Evolutionary conservation across 306 rosid genomes (phyloP), one percentile per base, ranked within the genome.

Genomic region (Cucurbita argyrosperma): DNA sequence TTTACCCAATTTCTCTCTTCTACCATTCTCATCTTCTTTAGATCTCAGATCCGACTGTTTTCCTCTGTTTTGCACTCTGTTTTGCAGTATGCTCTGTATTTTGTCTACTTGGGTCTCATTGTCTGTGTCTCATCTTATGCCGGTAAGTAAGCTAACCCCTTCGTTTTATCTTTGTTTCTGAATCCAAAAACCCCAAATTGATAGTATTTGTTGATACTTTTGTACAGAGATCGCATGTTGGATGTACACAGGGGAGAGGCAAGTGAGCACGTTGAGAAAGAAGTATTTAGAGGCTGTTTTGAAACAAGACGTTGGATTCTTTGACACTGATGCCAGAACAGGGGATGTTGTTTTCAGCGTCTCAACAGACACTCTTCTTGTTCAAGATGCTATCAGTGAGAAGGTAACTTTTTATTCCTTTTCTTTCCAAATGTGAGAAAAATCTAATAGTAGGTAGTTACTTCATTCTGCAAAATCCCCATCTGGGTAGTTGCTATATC

Each of bases 201-300:
- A 38, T 61, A 0, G 6, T 15, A 15, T 9, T 14, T 50, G 6
- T 51, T 51, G 4, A 10, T 55, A 10, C 40, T 53, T 16, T 8
- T 16, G 15, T 51, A 16, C 90, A 95, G 99, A 95, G 83, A 95
- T 95, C 76, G 90, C 97, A 72, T 95, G 99, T 66, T 95, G 99
- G 99, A 95, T 95, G 99, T 91, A 87, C 78, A 89, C 89, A 55
- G 99, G 99, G 55, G 99, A 95, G 80, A 89, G 99, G 38, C 99
- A 95, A 76, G 97, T 84, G 80, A 87, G 96, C 79, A 86, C 96
- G 4, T 82, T 95, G 79, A 91, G 99, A 59, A 95, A 95, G 87
- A 95, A 91, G 86, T 95, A 95, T 68, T 77, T 95, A 65, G 97
- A 95, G 46, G 96, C 97, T 1, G 99, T 95, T 72, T 84, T 95